These are phyloP conservation scores for Pseudoturritis turrita DNA, from an alignment of 345 rosid species.

Conservation along the genomic window DNA sequence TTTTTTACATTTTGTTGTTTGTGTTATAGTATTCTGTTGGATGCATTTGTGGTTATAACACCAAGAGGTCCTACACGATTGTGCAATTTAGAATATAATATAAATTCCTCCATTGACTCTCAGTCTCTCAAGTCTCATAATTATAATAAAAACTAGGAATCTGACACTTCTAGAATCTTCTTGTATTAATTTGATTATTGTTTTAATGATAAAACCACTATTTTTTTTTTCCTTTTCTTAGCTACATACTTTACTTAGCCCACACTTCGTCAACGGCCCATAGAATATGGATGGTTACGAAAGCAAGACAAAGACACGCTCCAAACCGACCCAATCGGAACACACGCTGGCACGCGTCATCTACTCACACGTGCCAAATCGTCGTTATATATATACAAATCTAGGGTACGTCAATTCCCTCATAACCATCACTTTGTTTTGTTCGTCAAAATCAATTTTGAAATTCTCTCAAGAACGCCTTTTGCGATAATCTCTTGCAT, in stretches of 20 bases:
- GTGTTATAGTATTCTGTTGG: too few relatives aligned
- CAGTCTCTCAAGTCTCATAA: too few relatives aligned
- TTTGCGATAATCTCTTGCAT: background rate
- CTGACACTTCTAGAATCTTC: background rate
- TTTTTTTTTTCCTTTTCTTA: constrained; percentile 18
- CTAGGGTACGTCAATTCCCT: constrained; percentile 10
- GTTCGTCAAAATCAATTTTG: constrained; percentile 16
- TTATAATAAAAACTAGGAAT: background rate
- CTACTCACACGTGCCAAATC: constrained; percentile 15
- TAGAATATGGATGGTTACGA: constrained; percentile 13
- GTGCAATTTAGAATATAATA: background rate
- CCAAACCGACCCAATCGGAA: constrained; percentile 3
- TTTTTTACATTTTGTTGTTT: background rate
- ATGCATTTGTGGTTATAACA: background rate
- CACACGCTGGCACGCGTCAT: constrained; percentile 18
- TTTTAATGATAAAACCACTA: background rate
- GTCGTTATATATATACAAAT: background rate
- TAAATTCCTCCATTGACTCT: background rate
- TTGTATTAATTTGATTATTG: background rate
- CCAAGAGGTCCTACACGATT: background rate
- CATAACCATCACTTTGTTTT: constrained; percentile 22
- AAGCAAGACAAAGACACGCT: background rate
- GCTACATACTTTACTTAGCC: constrained; percentile 23
- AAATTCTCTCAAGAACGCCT: background rate
- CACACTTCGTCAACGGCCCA: constrained; percentile 29